phyloP scores from a whole-genome alignment of 2,329 filamentous ascomycete genomes.

The Achaetomium macrosporum region DNA sequence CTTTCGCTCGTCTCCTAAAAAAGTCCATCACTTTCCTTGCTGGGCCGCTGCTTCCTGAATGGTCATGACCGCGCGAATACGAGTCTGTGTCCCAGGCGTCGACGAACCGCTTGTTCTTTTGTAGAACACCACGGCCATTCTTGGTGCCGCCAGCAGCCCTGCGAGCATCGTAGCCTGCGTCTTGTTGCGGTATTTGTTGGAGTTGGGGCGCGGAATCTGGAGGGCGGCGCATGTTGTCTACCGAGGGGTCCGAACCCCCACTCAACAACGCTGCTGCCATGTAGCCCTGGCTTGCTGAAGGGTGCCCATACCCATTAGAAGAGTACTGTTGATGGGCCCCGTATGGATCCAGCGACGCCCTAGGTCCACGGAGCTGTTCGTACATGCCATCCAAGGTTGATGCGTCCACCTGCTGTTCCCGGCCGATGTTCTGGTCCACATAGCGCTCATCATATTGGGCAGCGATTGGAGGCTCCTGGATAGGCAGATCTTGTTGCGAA shows the following conservation, averaged over 20 bases:
- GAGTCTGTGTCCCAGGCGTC: slow-evolving; percentile 81
- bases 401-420: slow-evolving; percentile 25
- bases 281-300: slow-evolving; percentile 42
- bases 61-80: slow-evolving; percentile 50
- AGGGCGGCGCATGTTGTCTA: slow-evolving; percentile 37
- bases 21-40: slow-evolving; percentile 97
- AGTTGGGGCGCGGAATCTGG: slow-evolving; percentile 41
- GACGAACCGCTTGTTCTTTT: slow-evolving; percentile 83
- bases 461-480: slow-evolving; percentile 41
- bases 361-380: slow-evolving; percentile 27
- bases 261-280: slow-evolving; percentile 43
- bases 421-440: slow-evolving; percentile 25
- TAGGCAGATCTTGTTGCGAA: slow-evolving; percentile 49
- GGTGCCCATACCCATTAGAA: slow-evolving; percentile 37
- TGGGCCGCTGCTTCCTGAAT: slow-evolving; percentile 78
- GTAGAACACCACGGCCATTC: slow-evolving; percentile 54
- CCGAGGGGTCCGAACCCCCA: slow-evolving; percentile 49
- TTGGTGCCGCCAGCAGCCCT: slow-evolving; percentile 30
- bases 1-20: slow-evolving; percentile 81
- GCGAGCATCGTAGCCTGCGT: slow-evolving; percentile 33
- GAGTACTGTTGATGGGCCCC: slow-evolving; percentile 34
- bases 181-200: slow-evolving; percentile 38
- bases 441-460: slow-evolving; percentile 36
- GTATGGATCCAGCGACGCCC: slow-evolving; percentile 24
- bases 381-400: slow-evolving; percentile 30